Base-by-base conservation (phyloP, 805 yeast species). In the Yarrowia sp. region DNA sequence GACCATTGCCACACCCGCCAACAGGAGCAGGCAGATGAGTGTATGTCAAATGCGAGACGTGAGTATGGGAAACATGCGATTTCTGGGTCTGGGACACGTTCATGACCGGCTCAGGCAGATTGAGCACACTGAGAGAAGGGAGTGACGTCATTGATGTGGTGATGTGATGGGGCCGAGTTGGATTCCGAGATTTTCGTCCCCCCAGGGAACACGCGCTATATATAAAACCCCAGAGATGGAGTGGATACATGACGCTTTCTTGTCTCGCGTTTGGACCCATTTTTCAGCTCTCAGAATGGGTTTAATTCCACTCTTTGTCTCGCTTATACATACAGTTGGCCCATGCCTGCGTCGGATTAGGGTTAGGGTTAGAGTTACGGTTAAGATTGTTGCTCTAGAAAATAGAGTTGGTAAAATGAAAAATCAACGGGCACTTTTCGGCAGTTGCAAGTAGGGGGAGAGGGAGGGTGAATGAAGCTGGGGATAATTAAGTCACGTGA, bases 211-310 rank as follows among this genome's bases (percentile, higher is more conserved):
- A 2, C 34, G 15, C 30, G 6, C 5, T n/a, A 56, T 56, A 56
- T 55, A 55, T 39, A 39, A 14, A 36, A 12, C 58, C 58, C 40
- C 56, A 38, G 40, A 56, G 38, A 24, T 17, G 49, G 47, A 55
- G 49, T 56, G 63, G 49, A 42, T 56, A 55, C 63, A 56, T 56
- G 60, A 53, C 60, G 60, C 60, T 36, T 53, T 24, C 3, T 36
- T 53, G 42, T 46, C 50, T 53, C 44, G 44, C 60, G 44, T 53
- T 53, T 38, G 58, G 56, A 44, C 46, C 34, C 61, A 39, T 55
- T 55, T 55, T 40, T 24, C 44, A 7, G 44, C 30, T 53, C 15
- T 13, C 34, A 53, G 19, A 38, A 38, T 53, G 60, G 61, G 46
- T 58, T 58, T 33, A 58, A 33, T 42, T 58, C 46, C 6, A 9